These are phyloP conservation scores for Conoideocrella luteorostrata DNA, from an alignment of 2,329 filamentous ascomycete species.

Conservation along the genomic window DNA sequence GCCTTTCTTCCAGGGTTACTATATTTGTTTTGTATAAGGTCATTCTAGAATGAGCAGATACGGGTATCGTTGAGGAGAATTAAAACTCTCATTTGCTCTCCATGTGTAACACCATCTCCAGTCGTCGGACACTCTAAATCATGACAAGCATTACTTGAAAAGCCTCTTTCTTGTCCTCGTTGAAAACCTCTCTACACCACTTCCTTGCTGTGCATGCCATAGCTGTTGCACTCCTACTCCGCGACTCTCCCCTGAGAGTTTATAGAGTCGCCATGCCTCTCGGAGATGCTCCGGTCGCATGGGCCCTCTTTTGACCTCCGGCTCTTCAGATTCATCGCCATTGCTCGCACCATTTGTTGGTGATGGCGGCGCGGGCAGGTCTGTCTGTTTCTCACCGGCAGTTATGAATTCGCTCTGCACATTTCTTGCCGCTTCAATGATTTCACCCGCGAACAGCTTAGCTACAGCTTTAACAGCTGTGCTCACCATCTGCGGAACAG, in stretches of 20 bases:
- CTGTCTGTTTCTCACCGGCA: slow-evolving; percentile 51
- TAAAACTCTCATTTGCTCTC: not conserved
- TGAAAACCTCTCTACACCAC: slow-evolving; percentile 54
- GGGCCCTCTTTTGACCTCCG: slow-evolving; percentile 41
- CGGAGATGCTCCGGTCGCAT: slow-evolving; percentile 68
- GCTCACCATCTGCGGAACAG: slow-evolving; percentile 65
- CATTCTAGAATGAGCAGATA: not conserved
- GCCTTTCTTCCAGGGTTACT: no score
- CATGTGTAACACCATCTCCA: not conserved
- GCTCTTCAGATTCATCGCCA: slow-evolving; percentile 22
- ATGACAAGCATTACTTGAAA: slow-evolving; percentile 37
- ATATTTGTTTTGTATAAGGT: not conserved
- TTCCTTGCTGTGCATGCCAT: slow-evolving; percentile 55
- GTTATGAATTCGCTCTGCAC: slow-evolving; percentile 67
- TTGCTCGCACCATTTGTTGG: slow-evolving; percentile 24
- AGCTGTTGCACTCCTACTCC: slow-evolving; percentile 53
- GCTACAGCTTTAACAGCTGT: slow-evolving; percentile 70
- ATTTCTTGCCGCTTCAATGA: slow-evolving; percentile 65
- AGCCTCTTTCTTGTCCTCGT: slow-evolving; percentile 45
- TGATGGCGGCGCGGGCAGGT: slow-evolving; percentile 38
- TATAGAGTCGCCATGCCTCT: slow-evolving; percentile 66
- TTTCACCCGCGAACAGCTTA: slow-evolving; percentile 70
- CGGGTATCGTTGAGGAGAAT: not conserved
- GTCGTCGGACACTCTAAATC: not conserved
- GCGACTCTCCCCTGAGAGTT: slow-evolving; percentile 54